These are phyloP conservation scores for Pseudocercospora eumusae DNA, from an alignment of 2,329 filamentous ascomycete species.

Conservation along the genomic window DNA sequence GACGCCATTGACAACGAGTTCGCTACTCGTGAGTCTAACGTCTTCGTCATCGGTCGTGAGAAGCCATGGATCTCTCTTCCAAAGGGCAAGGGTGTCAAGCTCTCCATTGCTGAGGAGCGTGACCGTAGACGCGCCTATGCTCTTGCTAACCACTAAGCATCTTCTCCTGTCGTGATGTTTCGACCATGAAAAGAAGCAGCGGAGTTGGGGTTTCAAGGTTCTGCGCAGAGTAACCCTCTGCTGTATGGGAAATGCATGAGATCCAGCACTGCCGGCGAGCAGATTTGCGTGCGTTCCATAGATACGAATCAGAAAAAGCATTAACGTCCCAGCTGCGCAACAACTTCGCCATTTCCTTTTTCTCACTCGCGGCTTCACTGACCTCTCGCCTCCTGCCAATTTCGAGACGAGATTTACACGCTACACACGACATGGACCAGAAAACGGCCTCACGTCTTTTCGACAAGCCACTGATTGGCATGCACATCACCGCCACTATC, in stretches of 20 bases:
- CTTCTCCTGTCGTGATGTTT: slow-evolving; percentile 9
- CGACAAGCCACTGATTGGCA: too few relatives aligned
- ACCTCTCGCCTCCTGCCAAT: too few relatives aligned
- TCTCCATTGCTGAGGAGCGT: slow-evolving; percentile 97
- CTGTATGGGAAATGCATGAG: slow-evolving; percentile 22
- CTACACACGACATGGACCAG: too few relatives aligned
- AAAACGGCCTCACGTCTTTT: too few relatives aligned
- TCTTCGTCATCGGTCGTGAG: slow-evolving; percentile 97
- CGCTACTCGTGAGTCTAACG: slow-evolving; percentile 98
- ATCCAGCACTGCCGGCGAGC: slow-evolving; percentile 19
- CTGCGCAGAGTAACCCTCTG: slow-evolving; percentile 15
- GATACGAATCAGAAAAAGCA: slow-evolving; percentile 22
- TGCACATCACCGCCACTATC: too few relatives aligned
- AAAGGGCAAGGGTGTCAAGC: slow-evolving; percentile 99
- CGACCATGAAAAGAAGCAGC: slow-evolving; percentile 19
- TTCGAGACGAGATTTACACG: too few relatives aligned
- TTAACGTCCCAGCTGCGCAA: slow-evolving; percentile 21
- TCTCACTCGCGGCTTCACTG: too few relatives aligned
- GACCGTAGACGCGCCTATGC: slow-evolving; percentile 84
- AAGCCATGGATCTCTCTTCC: slow-evolving; percentile 99
- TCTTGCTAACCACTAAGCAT: slow-evolving; percentile 45
- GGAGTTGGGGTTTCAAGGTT: slow-evolving; percentile 24
- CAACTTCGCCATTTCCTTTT: too few relatives aligned
- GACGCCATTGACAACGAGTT: slow-evolving; percentile 99
- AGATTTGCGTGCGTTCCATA: slow-evolving; percentile 8